Evolutionary conservation across 1,284 basidiomycete species (phyloP), one percentile per base, ranked within the genome.

Genomic region (Chiua sp.): DNA sequence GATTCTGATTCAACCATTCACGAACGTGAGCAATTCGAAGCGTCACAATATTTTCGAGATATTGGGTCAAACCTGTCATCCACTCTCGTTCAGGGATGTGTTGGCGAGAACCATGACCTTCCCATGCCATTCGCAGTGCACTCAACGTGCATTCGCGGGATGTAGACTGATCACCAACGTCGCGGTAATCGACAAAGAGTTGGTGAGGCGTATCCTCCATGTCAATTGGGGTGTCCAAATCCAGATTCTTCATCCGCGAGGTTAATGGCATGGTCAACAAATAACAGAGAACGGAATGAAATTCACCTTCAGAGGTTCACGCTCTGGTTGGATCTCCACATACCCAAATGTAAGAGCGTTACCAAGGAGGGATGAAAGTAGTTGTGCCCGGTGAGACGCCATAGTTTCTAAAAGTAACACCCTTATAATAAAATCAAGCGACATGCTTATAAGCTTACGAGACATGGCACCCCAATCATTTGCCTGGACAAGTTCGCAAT

Each of bases 391-490:
- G 66, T 87, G 85, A 20, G 80, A 76, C 0, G 80, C 82, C 66
- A 88, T 77, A 12, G 80, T 87, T 74, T 87, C 86, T 88, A 62
- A 23, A 55, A 3, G 8, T 4, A 7, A 46, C 39, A 7, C 26
- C 28, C 16, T 61, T 46, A 60, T 2, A 18, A n/a, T 51, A 26
- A 23, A 39, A 50, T 32, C 48, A 47, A 50, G 39, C 3, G 7
- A 42, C 22, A 54, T 8, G 13, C 3, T 11, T 20, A n/a, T 42
- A 3, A 30, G 71, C 82, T 54, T 65, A 87, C 86, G 84, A 55
- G 84, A 84, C 47, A 87, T 72, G 3, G 86, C 78, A 16, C 84
- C 83, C 86, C 86, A 87, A 59, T 87, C 86, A 49, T 87, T 87
- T 0, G 81, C 80, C 86, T 48, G 11, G 37, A 50, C 0, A 48